Percentiles rank a stretch among this genome's conserved stretches.
Conservation (phyloP, 805 yeast genomes). For the Sugiyamaella floridensis region DNA sequence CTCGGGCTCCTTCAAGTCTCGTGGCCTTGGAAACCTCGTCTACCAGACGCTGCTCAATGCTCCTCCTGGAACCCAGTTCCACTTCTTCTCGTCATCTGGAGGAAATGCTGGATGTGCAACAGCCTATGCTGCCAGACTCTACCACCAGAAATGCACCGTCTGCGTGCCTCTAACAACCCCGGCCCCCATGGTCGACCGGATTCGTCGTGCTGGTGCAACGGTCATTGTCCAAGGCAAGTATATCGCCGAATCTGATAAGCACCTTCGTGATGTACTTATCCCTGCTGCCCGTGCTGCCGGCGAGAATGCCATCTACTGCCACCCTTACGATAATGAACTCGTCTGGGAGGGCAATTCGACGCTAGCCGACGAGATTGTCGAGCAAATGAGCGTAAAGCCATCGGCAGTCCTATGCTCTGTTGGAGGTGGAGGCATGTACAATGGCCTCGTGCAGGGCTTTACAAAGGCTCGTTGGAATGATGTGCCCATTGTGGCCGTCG, state of each 20-base stretch:
- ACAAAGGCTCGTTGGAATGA: constrained; percentile 44
- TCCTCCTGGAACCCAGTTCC: constrained; percentile 31
- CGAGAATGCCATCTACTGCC: constrained; percentile 72
- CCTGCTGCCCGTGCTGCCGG: constrained; percentile 25
- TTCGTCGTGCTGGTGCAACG: constrained; percentile 44
- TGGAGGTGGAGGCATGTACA: constrained; percentile 93
- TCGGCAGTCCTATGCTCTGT: constrained; percentile 84
- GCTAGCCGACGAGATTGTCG: constrained; percentile 75
- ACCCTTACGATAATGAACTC: constrained; percentile 89
- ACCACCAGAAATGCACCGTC: constrained; percentile 52
- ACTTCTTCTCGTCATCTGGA: constrained; percentile 83
- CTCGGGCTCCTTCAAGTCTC: constrained; percentile 84
- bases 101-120: constrained; percentile 98
- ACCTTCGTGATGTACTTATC: constrained; percentile 68
- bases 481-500: constrained; percentile 43
- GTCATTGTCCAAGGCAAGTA: constrained; percentile 62
- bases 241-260: constrained; percentile 75
- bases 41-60: constrained; percentile 47
- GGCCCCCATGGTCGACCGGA: constrained; percentile 39
- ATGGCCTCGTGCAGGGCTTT: constrained; percentile 81
- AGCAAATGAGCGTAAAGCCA: constrained; percentile 60
- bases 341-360: constrained; percentile 97
- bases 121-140: constrained; percentile 76
- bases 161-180: constrained; percentile 50
- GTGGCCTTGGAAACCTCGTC: constrained; percentile 92